Evolutionary conservation across 805 yeast genomes (phyloP).

Genomic region (Pichia pseudocactophila): DNA sequence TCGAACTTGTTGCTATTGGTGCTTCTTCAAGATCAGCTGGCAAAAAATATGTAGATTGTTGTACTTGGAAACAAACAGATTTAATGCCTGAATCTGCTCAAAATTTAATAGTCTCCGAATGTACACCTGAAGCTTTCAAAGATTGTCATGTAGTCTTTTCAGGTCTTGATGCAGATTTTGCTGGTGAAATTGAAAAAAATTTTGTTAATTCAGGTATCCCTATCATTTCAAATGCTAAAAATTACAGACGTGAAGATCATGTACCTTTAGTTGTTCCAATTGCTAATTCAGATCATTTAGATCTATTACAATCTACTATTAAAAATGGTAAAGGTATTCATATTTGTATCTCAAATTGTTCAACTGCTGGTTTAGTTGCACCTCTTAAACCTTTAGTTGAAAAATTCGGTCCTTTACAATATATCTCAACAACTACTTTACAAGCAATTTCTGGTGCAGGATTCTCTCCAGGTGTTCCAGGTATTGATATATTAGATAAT

Average conservation of each 20-base stretch:
- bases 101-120: slow-evolving; percentile 61
- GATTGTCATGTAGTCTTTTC: slow-evolving; percentile 93
- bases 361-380: slow-evolving; percentile 96
- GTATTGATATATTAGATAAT: slow-evolving; percentile 91
- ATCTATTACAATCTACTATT: slow-evolving; percentile 54
- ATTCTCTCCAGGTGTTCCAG: slow-evolving; percentile 94
- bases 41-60: slow-evolving; percentile 74
- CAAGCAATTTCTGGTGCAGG: slow-evolving; percentile 99
- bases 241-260: slow-evolving; percentile 77
- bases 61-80: slow-evolving; percentile 88
- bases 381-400: slow-evolving; percentile 93
- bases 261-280: slow-evolving; percentile 95
- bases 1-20: slow-evolving; percentile 77
- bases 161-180: slow-evolving; percentile 87
- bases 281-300: slow-evolving; percentile 85
- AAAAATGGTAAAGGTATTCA: slow-evolving; percentile 66
- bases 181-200: slow-evolving; percentile 85
- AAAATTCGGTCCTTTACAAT: slow-evolving; percentile 80
- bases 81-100: slow-evolving; percentile 64
- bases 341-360: slow-evolving; percentile 94
- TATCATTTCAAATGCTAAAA: slow-evolving; percentile 91
- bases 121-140: slow-evolving; percentile 65
- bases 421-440: slow-evolving; percentile 80
- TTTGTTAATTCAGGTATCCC: slow-evolving; percentile 75
- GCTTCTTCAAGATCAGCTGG: slow-evolving; percentile 95